Base-by-base conservation (phyloP, 345 rosid genomes). In the Rubroshorea leprosula region DNA sequence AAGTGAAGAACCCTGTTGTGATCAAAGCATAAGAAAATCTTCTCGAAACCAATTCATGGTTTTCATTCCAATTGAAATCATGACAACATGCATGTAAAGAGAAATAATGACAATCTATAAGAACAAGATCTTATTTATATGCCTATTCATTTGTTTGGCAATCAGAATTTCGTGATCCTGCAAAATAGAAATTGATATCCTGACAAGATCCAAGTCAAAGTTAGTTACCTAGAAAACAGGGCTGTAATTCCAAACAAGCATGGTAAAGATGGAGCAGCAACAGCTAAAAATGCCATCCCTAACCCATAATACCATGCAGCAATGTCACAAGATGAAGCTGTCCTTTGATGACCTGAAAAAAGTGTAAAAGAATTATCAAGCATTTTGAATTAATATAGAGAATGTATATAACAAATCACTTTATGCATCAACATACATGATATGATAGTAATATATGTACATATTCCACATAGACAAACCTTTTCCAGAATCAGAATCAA, bases 221-320 rank as follows among this genome's bases (percentile, higher is more conserved):
- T 14, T 55, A 54, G 56, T 62, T 74, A 89, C 96, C 98, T 88
- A 14, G 71, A 11, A 63, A 91, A 91, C 41, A 91, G 78, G 55
- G 98, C 92, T 10, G 98, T 84, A 49, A 91, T 71, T 41, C 95
- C 92, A 48, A 88, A 78, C 39, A 86, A 13, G 70, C 74, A 86
- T 0, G 96, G 98, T 64, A 88, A 65, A 41, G 96, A 68, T 48
- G 90, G 85, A 67, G 79, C 76, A 64, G 75, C 77, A 44, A 81
- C 48, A 39, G 88, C 90, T 80, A 88, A 63, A 72, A 79, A 55
- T 5, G 75, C 79, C 92, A 85, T 88, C 65, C 90, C 95, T 27
- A 80, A 51, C 71, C 95, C 87, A 60, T 91, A 88, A 70, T 65
- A 80, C 80, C 79, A 80, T 45, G 81, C 23, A 54, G 64, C 78